phyloP scores from a whole-genome alignment of 192 early-diverging fungal genomes.

The Gryganskiella cystojenkinii region DNA sequence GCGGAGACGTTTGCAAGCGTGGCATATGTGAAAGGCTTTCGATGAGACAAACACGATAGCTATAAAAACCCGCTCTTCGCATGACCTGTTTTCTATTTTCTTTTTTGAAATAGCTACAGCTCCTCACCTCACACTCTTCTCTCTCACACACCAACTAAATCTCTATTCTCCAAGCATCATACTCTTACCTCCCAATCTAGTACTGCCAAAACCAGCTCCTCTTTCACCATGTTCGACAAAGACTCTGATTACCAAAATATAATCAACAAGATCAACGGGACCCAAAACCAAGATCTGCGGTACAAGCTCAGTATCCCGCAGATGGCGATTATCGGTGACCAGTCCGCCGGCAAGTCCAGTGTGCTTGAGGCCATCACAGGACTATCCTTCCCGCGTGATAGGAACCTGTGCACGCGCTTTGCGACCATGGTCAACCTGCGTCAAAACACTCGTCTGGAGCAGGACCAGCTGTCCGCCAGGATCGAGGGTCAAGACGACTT shows the following conservation, averaged over 20 bases:
- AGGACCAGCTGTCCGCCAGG: conserved; percentile 3
- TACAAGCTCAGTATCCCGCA: conserved; percentile 11
- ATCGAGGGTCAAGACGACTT: conserved; percentile 11
- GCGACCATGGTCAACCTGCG: conserved; percentile 9
- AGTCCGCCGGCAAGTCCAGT: conserved; percentile 15
- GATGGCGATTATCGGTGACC: conserved; percentile 17
- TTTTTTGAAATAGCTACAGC: too few relatives aligned
- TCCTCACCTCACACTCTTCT: too few relatives aligned
- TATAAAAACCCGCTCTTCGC: too few relatives aligned
- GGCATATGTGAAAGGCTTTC: too few relatives aligned
- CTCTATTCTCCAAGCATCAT: too few relatives aligned
- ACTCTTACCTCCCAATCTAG: too few relatives aligned
- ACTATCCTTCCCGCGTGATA: conserved; percentile 5
- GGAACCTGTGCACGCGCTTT: conserved; percentile 12
- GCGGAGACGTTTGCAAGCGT: too few relatives aligned
- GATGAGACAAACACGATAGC: too few relatives aligned
- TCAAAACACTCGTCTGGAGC: neutral
- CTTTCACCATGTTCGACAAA: neutral
- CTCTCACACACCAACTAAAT: too few relatives aligned
- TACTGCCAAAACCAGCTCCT: neutral
- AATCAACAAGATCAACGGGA: conserved; percentile 1
- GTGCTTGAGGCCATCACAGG: conserved; percentile 17
- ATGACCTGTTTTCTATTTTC: too few relatives aligned
- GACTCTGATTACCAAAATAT: neutral
- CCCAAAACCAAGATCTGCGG: neutral